Evolutionary conservation across 345 rosid species (phyloP), one percentile per base, ranked within the genome.

Genomic region (Brassica juncea): DNA sequence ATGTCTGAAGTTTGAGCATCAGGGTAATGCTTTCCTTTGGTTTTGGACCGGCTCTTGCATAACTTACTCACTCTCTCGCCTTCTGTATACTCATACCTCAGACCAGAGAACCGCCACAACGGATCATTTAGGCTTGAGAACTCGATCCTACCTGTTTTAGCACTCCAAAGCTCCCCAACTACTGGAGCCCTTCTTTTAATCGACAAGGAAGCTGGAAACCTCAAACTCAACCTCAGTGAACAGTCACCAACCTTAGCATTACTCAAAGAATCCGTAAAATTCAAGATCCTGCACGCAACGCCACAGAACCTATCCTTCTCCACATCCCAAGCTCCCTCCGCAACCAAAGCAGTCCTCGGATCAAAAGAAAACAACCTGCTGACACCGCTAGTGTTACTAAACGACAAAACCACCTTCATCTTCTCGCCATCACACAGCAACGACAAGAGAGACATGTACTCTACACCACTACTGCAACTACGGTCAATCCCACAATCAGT

Each of bases 291-390:
- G 72, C 99, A 94, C 1, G 87, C 94, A 42, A 87, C 85, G 44
- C 87, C 90, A 75, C 90, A 87, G 64, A 91, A 77, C 69, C 77
- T 84, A 77, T 87, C 84, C 84, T 72, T 86, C 85, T 85, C 82
- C 28, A 76, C 85, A 84, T 89, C 88, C 99, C 99, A 92, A 58
- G 77, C 71, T 74, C 94, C 97, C 87, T 92, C 99, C 0, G 90
- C 94, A 25, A 94, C 73, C 79, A 92, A 76, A 10, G 84, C 77
- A n/a, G 79, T 82, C 28, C 80, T 86, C 31, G 90, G 95, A 84
- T 86, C 84, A 75, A 89, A 89, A 60, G 88, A 81, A 75, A 85
- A 86, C 74, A 23, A 30, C 11, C 61, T 73, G 74, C 23, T 70
- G 32, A 25, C 12, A 67, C 70, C 12, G 64, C 76, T 76, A 0